These are phyloP conservation scores for Coprinopsis marcescibilis DNA, from an alignment of 768 basidiomycete genomes.

Conservation along the genomic window DNA sequence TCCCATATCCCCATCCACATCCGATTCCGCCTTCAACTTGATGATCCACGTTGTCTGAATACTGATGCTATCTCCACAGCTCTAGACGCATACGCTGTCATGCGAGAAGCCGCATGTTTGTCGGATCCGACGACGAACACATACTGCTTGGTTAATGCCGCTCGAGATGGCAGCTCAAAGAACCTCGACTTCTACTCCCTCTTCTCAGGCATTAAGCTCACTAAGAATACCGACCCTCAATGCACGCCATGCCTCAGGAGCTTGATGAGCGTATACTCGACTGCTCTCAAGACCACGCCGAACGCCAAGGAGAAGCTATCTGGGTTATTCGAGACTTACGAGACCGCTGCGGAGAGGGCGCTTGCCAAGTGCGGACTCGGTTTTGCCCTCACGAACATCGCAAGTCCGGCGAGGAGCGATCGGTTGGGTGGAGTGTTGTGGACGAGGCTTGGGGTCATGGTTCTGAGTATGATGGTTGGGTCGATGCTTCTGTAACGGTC, in stretches of 20 bases:
- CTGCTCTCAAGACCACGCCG: slow-evolving; percentile 31
- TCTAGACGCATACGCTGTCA: slow-evolving; percentile 55
- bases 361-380: slow-evolving; percentile 44
- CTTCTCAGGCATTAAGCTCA: slow-evolving; percentile 50
- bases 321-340: slow-evolving; percentile 45
- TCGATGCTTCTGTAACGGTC: not conserved
- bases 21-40: slow-evolving; percentile 1
- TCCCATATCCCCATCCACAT: not conserved
- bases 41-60: not conserved
- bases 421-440: not conserved
- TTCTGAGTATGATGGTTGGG: not conserved
- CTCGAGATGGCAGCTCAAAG: slow-evolving; percentile 47
- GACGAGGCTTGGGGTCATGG: not conserved
- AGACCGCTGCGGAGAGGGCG: slow-evolving; percentile 38
- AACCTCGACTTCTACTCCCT: slow-evolving; percentile 73
- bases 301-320: slow-evolving; percentile 19
- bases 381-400: slow-evolving; percentile 32
- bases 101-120: slow-evolving; percentile 59
- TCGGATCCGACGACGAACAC: slow-evolving; percentile 49
- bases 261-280: slow-evolving; percentile 50
- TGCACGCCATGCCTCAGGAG: slow-evolving; percentile 63
- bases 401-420: slow-evolving; percentile 10
- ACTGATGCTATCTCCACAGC: slow-evolving; percentile 29
- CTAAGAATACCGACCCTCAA: slow-evolving; percentile 35
- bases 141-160: slow-evolving; percentile 74